phyloP scores from a whole-genome alignment of 176 grass and related monocot species.

The Pontederia paniculata region DNA sequence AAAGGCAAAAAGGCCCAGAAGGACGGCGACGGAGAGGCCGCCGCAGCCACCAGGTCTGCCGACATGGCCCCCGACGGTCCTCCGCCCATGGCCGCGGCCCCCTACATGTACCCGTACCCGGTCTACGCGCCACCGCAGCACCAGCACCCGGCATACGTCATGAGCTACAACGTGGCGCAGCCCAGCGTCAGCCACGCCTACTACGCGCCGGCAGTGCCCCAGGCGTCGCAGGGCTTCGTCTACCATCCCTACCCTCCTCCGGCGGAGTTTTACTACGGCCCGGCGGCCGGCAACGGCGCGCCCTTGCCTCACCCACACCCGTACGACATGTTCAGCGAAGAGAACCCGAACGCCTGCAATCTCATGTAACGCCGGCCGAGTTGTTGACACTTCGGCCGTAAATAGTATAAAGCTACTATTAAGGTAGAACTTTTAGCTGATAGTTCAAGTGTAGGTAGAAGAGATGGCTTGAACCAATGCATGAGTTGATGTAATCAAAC shows the following conservation, averaged over 20 bases:
- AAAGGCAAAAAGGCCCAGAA: neutral
- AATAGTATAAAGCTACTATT: too few species aligned
- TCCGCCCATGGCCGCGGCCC: neutral
- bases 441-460: neutral
- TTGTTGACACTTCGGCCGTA: neutral
- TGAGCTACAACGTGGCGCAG: constrained; percentile 47
- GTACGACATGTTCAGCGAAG: constrained; percentile 45
- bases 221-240: constrained; percentile 25
- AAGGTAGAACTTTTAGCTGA: neutral
- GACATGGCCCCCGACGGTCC: neutral
- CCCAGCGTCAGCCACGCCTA: constrained; percentile 37
- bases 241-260: constrained; percentile 23
- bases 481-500: neutral
- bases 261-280: constrained; percentile 35
- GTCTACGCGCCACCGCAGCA: neutral
- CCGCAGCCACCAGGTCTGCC: neutral
- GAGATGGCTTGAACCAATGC: neutral
- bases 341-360: constrained; percentile 50
- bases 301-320: constrained; percentile 29
- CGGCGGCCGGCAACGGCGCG: constrained; percentile 29
- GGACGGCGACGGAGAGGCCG: neutral
- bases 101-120: constrained; percentile 9
- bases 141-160: constrained; percentile 20
- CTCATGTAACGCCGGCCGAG: constrained; percentile 36
- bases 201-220: constrained; percentile 33